Percentiles rank a stretch among this genome's conserved stretches.
phyloP scores from a whole-genome alignment of 225 moss, liverwort and hornwort genomes.

The Anthoceros angustus region DNA sequence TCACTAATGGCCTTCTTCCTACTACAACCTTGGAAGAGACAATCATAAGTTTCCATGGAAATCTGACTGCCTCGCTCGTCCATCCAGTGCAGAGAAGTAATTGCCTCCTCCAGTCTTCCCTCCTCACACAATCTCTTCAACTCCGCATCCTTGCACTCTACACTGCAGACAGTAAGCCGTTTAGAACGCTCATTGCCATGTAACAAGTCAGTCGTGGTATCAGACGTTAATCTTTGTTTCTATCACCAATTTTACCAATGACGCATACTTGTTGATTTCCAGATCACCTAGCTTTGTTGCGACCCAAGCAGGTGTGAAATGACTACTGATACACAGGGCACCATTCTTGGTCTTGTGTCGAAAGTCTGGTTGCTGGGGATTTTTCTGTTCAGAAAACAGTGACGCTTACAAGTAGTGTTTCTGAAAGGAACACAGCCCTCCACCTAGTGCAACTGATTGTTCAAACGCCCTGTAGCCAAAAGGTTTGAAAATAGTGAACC shows the following conservation, averaged over 20 bases:
- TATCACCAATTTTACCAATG: background rate
- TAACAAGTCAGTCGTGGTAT: too few species aligned
- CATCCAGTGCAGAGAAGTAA: background rate
- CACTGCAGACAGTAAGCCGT: background rate
- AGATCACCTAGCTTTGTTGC: background rate
- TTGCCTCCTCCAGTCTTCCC: background rate
- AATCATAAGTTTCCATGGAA: background rate
- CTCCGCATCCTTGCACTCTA: background rate
- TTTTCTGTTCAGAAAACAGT: background rate
- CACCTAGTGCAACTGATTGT: too few species aligned
- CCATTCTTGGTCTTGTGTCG: constrained; percentile 2
- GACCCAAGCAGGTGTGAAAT: background rate
- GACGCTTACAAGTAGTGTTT: too few species aligned
- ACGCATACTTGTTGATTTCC: background rate
- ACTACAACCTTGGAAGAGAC: background rate
- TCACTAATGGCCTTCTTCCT: background rate
- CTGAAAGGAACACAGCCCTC: too few species aligned
- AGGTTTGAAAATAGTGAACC: background rate
- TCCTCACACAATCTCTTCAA: background rate
- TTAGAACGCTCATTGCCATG: background rate
- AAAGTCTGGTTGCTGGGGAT: constrained; percentile 2
- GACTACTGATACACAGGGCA: background rate
- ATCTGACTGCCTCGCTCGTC: background rate
- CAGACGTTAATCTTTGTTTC: background rate
- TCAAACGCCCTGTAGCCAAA: too few species aligned